Percentiles rank a stretch among this genome's conserved stretches.
Evolutionary conservation across 805 yeast genomes (phyloP).

Genomic region (Nakazawaea molendinolei): DNA sequence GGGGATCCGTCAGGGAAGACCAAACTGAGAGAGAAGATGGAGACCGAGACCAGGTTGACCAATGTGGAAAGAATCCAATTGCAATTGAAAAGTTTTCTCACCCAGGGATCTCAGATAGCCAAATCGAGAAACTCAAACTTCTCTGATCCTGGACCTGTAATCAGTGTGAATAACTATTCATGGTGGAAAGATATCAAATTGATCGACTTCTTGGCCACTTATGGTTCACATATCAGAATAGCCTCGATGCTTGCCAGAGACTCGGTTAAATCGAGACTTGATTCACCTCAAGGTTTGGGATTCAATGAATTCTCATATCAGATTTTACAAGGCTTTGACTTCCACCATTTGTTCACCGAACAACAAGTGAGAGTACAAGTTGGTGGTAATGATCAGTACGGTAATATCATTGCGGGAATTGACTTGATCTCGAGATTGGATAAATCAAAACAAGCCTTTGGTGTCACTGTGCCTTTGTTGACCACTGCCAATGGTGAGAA

Average conservation of each 20-base stretch:
- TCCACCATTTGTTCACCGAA: slow-evolving; percentile 65
- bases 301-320: slow-evolving; percentile 94
- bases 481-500: slow-evolving; percentile 88
- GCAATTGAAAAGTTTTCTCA: slow-evolving; percentile 60
- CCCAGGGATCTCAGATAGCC: slow-evolving; percentile 58
- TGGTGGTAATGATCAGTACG: slow-evolving; percentile 99
- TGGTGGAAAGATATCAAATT: slow-evolving; percentile 85
- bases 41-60: slow-evolving; percentile 36
- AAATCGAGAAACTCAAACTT: slow-evolving; percentile 31
- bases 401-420: slow-evolving; percentile 93
- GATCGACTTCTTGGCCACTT: slow-evolving; percentile 69
- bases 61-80: slow-evolving; percentile 54
- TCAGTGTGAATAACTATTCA: slow-evolving; percentile 47
- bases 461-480: slow-evolving; percentile 83
- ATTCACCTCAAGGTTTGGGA: slow-evolving; percentile 71
- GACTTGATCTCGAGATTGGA: slow-evolving; percentile 68
- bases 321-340: slow-evolving; percentile 88
- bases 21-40: slow-evolving; percentile 64
- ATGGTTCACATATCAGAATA: slow-evolving; percentile 75
- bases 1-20: slow-evolving; percentile 95
- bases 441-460: slow-evolving; percentile 39
- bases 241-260: slow-evolving; percentile 87
- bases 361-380: slow-evolving; percentile 65
- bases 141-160: slow-evolving; percentile 14
- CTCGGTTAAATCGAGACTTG: slow-evolving; percentile 70